A percentile compares a stretch with the other conserved stretches of the same genome.
phyloP scores from a whole-genome alignment of 441 rosid genomes.

The Erodium texanum region DNA sequence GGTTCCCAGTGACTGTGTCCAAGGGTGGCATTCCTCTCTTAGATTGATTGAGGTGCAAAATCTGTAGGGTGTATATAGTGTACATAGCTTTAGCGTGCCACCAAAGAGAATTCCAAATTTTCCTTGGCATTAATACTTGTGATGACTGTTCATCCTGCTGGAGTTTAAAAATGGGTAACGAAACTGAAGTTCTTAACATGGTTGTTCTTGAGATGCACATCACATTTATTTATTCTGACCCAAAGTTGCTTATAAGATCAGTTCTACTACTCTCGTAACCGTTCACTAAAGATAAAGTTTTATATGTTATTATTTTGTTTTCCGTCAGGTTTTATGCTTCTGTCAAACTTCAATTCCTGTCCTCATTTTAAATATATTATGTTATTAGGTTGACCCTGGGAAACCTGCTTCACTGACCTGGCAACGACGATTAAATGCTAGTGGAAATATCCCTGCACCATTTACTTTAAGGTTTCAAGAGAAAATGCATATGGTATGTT shows the following conservation, averaged over 20 bases:
- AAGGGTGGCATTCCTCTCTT: background rate
- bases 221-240: background rate
- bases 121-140: background rate
- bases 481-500: constrained; percentile 49
- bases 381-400: constrained; percentile 39
- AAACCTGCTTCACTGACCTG: constrained; percentile 55
- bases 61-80: background rate
- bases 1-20: background rate
- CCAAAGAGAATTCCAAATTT: background rate
- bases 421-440: constrained; percentile 48
- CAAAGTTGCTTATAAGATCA: background rate
- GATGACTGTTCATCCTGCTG: background rate
- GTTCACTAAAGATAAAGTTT: background rate
- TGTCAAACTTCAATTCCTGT: constrained; percentile 5
- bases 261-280: background rate
- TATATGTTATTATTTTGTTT: background rate
- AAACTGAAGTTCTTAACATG: background rate
- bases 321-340: background rate
- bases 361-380: background rate
- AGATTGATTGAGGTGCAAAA: background rate
- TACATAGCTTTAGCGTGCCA: background rate
- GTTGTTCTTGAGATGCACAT: background rate
- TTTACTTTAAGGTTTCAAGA: constrained; percentile 42
- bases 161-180: background rate
- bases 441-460: constrained; percentile 30